Percentiles rank a stretch among this genome's conserved stretches.
Evolutionary conservation across 164 flowering plant species (phyloP).

Genomic region (Nymphaea colorata): DNA sequence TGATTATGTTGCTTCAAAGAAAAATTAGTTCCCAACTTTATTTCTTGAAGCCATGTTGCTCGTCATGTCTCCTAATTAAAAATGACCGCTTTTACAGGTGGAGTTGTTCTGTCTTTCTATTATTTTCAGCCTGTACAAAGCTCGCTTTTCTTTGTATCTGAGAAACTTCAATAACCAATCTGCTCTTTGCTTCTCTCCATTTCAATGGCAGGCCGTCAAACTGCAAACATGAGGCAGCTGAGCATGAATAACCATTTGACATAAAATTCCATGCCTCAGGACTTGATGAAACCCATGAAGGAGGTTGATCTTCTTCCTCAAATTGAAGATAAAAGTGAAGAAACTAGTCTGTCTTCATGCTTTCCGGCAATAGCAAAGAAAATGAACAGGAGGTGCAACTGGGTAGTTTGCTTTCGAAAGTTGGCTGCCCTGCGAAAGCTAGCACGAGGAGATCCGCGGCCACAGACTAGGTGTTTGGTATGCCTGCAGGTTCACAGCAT

Average conservation of each 20-base stretch:
- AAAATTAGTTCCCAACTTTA: background rate
- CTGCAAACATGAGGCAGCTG: background rate
- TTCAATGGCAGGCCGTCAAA: background rate
- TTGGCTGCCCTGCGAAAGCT: constrained; percentile 1
- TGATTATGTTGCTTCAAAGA: background rate
- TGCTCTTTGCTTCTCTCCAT: background rate
- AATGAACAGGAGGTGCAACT: background rate
- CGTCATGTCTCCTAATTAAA: background rate
- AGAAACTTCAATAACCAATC: background rate
- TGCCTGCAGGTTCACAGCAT: constrained; percentile 12
- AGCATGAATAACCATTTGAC: background rate
- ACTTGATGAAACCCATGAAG: background rate
- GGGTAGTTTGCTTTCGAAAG: constrained; percentile 3
- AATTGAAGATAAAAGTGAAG: background rate
- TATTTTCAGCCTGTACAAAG: background rate
- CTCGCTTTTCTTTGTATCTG: background rate
- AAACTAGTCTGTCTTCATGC: background rate
- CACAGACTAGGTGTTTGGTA: constrained; percentile 4
- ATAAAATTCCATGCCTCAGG: background rate
- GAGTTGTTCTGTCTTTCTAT: background rate
- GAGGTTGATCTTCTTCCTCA: constrained; percentile 3
- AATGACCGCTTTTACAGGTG: background rate
- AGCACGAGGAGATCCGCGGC: background rate
- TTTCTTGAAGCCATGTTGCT: background rate
- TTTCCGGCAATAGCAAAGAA: background rate